These are phyloP conservation scores for Aspergillus fumigatus DNA, from an alignment of 2,329 filamentous ascomycete species.

Conservation along the genomic window DNA sequence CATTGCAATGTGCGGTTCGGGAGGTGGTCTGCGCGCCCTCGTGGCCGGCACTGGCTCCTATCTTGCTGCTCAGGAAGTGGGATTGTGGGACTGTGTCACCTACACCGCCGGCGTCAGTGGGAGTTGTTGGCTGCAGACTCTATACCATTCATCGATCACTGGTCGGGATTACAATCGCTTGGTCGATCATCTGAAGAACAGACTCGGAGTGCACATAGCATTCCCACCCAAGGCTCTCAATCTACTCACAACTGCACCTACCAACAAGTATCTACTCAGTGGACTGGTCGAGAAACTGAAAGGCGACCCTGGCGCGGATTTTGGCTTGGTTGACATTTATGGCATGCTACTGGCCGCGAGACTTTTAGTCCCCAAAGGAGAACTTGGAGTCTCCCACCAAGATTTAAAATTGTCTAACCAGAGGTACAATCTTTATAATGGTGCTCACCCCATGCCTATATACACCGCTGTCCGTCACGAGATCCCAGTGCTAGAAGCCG, in stretches of 20 bases:
- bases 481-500: constrained; percentile 62
- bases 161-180: constrained; percentile 63
- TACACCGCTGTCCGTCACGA: constrained; percentile 95
- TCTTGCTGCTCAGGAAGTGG: constrained; percentile 75
- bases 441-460: constrained; percentile 82
- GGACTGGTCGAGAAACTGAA: constrained; percentile 89
- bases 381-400: constrained; percentile 67
- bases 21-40: constrained; percentile 82
- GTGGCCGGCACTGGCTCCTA: constrained; percentile 88
- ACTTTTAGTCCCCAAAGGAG: constrained; percentile 79
- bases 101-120: constrained; percentile 96
- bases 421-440: constrained; percentile 67
- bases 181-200: constrained; percentile 79
- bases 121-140: constrained; percentile 87
- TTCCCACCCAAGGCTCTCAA: constrained; percentile 82
- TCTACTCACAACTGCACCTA: constrained; percentile 79
- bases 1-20: constrained; percentile 92
- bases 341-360: constrained; percentile 79
- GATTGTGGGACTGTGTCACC: constrained; percentile 87
- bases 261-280: constrained; percentile 84
- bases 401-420: constrained; percentile 94
- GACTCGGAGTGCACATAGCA: constrained; percentile 83
- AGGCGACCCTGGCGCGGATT: constrained; percentile 72
- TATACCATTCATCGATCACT: constrained; percentile 79
- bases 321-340: constrained; percentile 91